Evolutionary conservation across 73 alveolate species (phyloP), one percentile per base, ranked within the genome.

Genomic region (Strombidium stylifer): DNA sequence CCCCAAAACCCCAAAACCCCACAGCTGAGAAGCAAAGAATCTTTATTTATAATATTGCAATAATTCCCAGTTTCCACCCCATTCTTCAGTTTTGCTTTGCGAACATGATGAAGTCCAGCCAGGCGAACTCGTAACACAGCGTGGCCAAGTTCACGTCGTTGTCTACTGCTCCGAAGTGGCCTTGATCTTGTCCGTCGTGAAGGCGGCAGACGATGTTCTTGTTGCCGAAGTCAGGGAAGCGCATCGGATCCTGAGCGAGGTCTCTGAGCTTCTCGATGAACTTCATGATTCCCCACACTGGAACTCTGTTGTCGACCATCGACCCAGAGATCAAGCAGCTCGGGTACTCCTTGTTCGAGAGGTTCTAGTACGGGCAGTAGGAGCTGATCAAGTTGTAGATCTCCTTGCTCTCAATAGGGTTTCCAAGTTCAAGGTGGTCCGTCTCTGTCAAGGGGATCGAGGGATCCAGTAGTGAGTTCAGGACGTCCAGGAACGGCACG

Each of bases 341-440:
- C 0, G 98, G 98, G 52, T 87, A 91, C 36, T 78, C 92, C 21
- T 58, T 58, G 11, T 55, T 44, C 40, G 65, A 34, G n/a, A 88
- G 40, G 54, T 91, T 91, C 20, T 91, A 93, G 62, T 87, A 91
- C n/a, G 98, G 98, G 66, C 91, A 82, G 48, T 78, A 83, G 18
- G 91, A 61, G 8, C 72, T 20, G 2, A 91, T 91, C 16, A 40
- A n/a, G 32, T 57, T 18, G 53, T 55, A 78, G 5, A 21, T 30
- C 19, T 66, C 52, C 41, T 73, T 78, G 37, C 56, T 30, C 34
- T 47, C 54, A 23, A 71, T 41, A 3, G 98, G 98, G 49, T 91
- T 81, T n/a, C 98, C 98, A 60, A 91, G 87, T 50, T 91, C 98
- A 24, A 65, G 60, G 42, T 89, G 72, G 58, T 91, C 98, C 0